Evolutionary conservation across 345 rosid species (phyloP).

Genomic region (Gynandropsis gynandra): DNA sequence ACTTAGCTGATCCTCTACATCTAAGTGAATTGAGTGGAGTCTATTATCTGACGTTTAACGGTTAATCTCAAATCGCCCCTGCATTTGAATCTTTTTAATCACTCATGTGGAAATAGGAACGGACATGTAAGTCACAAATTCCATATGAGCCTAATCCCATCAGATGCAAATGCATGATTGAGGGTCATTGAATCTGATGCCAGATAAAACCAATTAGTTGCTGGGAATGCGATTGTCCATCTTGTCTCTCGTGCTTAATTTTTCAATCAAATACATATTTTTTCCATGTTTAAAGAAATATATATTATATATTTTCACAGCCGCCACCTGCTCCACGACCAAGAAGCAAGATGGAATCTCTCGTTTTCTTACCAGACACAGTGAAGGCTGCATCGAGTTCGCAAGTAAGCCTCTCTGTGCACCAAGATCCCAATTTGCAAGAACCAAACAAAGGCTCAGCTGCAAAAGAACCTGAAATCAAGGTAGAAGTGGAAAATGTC

Average conservation of each 20-base stretch:
- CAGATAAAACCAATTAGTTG: not conserved
- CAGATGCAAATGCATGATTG: slow-evolving; percentile 1
- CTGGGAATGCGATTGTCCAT: no score
- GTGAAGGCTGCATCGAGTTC: slow-evolving; percentile 37
- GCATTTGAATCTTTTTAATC: no score
- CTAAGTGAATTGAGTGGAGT: not conserved
- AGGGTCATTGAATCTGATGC: slow-evolving; percentile 2
- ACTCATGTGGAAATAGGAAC: not conserved
- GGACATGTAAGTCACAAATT: not conserved
- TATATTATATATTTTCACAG: no score
- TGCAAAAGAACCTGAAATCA: slow-evolving; percentile 41
- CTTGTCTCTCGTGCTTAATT: no score
- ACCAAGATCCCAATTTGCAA: slow-evolving; percentile 27
- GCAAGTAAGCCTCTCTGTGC: slow-evolving; percentile 34
- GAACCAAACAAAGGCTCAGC: slow-evolving; percentile 30
- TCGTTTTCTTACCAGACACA: slow-evolving; percentile 67
- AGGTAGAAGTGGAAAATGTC: slow-evolving; percentile 62
- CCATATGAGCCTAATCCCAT: not conserved
- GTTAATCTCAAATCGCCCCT: not conserved
- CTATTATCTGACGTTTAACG: no score
- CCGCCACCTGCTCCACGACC: slow-evolving; percentile 69
- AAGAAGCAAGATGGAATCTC: slow-evolving; percentile 82
- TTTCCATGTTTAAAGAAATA: no score
- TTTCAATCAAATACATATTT: no score
- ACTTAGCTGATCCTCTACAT: not conserved